Evolutionary conservation across 768 basidiomycete species (phyloP).

Genomic region (Phanerodontia chrysosporium): DNA sequence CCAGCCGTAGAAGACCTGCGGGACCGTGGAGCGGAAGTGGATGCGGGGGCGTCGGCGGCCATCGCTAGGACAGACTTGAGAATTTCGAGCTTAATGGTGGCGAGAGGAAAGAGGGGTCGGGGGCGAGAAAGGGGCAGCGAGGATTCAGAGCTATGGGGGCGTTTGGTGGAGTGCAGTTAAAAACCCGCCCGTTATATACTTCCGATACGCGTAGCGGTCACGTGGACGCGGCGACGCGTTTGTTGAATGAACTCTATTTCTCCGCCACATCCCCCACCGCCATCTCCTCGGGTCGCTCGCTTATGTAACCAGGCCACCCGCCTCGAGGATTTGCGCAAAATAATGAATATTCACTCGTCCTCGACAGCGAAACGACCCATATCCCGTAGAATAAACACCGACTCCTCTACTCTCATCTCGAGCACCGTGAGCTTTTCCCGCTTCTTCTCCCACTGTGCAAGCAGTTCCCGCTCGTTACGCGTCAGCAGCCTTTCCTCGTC

Average conservation of each 20-base stretch:
- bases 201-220: slow-evolving; percentile 24
- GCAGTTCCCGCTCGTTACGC: slow-evolving; percentile 68
- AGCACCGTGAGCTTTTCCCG: slow-evolving; percentile 72
- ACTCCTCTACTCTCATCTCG: slow-evolving; percentile 83
- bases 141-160: slow-evolving; percentile 1
- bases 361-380: slow-evolving; percentile 46
- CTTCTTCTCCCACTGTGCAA: slow-evolving; percentile 72
- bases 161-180: not conserved
- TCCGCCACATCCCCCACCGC: not conserved
- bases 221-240: slow-evolving; percentile 25
- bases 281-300: not conserved
- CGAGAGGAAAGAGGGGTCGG: slow-evolving; percentile 1
- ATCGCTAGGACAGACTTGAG: slow-evolving; percentile 8
- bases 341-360: slow-evolving; percentile 36
- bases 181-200: slow-evolving; percentile 20
- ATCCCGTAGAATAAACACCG: slow-evolving; percentile 86
- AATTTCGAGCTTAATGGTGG: slow-evolving; percentile 6
- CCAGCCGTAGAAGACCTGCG: not conserved
- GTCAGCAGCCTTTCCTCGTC: slow-evolving; percentile 62
- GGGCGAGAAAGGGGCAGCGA: slow-evolving; percentile 6
- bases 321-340: not conserved
- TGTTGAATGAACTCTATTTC: slow-evolving; percentile 28
- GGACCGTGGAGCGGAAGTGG: not conserved
- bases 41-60: slow-evolving; percentile 7
- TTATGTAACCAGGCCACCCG: slow-evolving; percentile 1